Evolutionary conservation across 306 rosid species (phyloP), one percentile per base, ranked within the genome.

Genomic region (Inga leiocalycina): DNA sequence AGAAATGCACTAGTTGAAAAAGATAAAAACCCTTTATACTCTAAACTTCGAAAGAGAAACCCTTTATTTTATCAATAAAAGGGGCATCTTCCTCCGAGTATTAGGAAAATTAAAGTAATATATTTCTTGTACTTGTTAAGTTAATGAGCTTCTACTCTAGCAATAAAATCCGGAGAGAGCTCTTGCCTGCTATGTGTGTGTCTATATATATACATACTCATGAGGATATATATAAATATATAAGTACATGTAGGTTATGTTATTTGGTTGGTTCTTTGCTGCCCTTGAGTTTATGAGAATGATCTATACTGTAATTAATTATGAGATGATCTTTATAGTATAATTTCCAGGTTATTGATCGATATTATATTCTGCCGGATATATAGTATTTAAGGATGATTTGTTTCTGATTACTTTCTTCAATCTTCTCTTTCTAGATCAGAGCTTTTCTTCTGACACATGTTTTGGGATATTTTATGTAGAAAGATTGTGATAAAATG

Each of bases 1-100:
- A 6, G 1, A 37, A 5, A 0, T 1, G 1, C 4, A 5, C 1
- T 37, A 0, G 0, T 37, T 37, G 0, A 5, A 5, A 37, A 4
- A 37, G 0, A 4, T 37, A 3, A 37, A 37, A 37, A 37, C 7
- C 7, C 1, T 37, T 3, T 37, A 5, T 37, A 0, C 1, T 37
- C 7, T 37, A 37, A 5, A 8, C 1, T 5, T 37, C 8, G 4
- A 37, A 37, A 37, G 41, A 8, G 5, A 5, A 5, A 37, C 7
- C 7, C 41, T 37, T 37, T 37, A 37, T 37, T 4, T 37, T 37
- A 37, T 37, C 7, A 5, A 5, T 48, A 48, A 52, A 52, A 52
- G 27, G 27, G 64, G 64, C 64, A 20, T 10, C 6, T 3, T 56
- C 62, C 11, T 6, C 27, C 20, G 62, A 20, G 62, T 56, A 56